phyloP scores from a whole-genome alignment of 805 yeast genomes.

The Teunomyces cretensis region DNA sequence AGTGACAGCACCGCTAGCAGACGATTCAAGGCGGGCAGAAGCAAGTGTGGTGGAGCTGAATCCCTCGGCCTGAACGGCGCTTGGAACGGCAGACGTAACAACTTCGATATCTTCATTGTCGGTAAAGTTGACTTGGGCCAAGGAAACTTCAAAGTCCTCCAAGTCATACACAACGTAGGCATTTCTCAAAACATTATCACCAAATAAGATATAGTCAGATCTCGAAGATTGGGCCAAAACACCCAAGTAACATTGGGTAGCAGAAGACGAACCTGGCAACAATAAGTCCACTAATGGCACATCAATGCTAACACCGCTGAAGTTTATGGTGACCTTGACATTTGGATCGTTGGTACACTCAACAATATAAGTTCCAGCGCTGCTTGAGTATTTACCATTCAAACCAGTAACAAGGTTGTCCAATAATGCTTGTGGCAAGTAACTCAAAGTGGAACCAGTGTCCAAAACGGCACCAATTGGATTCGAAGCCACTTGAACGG shows the following conservation, averaged over 20 bases:
- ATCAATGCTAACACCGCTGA: slow-evolving; percentile 56
- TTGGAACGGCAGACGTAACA: slow-evolving; percentile 48
- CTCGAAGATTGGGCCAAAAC: slow-evolving; percentile 12
- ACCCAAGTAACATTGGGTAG: slow-evolving; percentile 16
- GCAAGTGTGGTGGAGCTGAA: slow-evolving; percentile 39
- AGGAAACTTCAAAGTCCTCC: slow-evolving; percentile 54
- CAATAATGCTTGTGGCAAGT: slow-evolving; percentile 42
- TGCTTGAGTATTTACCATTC: slow-evolving; percentile 41
- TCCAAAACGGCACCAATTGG: slow-evolving; percentile 29
- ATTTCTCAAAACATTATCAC: slow-evolving; percentile 63
- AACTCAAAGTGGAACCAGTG: slow-evolving; percentile 38
- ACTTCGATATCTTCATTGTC: slow-evolving; percentile 44
- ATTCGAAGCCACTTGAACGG: slow-evolving; percentile 16
- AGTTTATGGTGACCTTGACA: slow-evolving; percentile 43
- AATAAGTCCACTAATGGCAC: slow-evolving; percentile 45
- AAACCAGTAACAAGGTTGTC: slow-evolving; percentile 34
- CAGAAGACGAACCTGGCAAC: slow-evolving; percentile 10
- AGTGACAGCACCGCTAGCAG: background rate
- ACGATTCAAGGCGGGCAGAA: background rate
- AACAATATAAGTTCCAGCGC: slow-evolving; percentile 46
- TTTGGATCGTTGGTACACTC: slow-evolving; percentile 35
- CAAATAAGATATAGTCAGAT: slow-evolving; percentile 44
- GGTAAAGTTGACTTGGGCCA: slow-evolving; percentile 34
- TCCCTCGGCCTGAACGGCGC: slow-evolving; percentile 47
- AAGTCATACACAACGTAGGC: slow-evolving; percentile 67